Conservation (phyloP, 1,139 yeast species). For the Nakaseomyces sp. region DNA sequence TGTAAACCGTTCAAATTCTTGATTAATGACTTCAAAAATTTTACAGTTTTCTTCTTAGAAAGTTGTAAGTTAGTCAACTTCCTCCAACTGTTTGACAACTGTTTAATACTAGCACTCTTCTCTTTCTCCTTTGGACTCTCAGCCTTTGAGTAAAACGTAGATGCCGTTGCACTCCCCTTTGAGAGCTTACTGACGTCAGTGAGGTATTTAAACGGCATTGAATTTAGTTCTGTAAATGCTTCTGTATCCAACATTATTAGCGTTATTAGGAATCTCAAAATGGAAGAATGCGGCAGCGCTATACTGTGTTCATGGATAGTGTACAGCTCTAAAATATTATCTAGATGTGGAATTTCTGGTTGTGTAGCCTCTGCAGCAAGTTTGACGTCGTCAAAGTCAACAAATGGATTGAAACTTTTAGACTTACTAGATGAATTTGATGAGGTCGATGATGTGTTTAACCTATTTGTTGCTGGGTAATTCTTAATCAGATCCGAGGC, state of each 20-base stretch:
- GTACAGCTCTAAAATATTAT: conserved; percentile 18
- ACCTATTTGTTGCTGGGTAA: background rate
- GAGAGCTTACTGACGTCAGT: conserved; percentile 12
- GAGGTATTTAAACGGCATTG: conserved; percentile 18
- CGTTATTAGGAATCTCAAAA: conserved; percentile 20
- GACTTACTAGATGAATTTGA: conserved; percentile 4
- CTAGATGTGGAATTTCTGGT: conserved; percentile 13
- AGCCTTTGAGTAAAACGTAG: background rate
- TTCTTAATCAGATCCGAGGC: conserved; percentile 3
- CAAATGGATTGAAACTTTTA: conserved; percentile 3
- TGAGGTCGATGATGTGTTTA: background rate
- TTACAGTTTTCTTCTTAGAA: conserved; percentile 18
- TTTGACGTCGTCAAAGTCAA: background rate
- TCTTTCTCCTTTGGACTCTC: conserved; percentile 8
- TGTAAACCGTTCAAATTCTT: conserved; percentile 25
- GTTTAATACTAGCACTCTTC: conserved; percentile 12
- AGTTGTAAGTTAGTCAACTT: conserved; percentile 15
- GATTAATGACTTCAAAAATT: conserved; percentile 22
- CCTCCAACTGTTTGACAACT: conserved; percentile 17
- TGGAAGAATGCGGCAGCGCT: conserved; percentile 22
- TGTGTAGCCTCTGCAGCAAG: background rate
- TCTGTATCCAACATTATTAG: conserved; percentile 23
- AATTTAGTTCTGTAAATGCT: conserved; percentile 21
- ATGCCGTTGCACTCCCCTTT: background rate
- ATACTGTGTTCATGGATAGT: conserved; percentile 22